These are phyloP conservation scores for Aspergillus quadrilineatus DNA, from an alignment of 2,329 filamentous ascomycete genomes.

Conservation along the genomic window DNA sequence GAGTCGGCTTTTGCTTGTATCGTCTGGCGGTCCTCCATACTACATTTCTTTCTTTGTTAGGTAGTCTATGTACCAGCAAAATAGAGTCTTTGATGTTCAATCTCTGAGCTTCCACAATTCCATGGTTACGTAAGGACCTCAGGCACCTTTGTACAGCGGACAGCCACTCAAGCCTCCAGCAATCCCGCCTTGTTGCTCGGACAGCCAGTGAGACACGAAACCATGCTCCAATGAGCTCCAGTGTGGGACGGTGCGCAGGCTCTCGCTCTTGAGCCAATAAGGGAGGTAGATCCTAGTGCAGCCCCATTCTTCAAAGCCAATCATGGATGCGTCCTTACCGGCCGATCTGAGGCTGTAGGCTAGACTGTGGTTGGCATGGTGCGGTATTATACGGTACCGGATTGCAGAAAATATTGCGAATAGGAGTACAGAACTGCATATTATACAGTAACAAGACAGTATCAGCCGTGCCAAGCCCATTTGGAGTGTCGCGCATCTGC, in stretches of 20 bases:
- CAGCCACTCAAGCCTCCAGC: slow-evolving; percentile 16
- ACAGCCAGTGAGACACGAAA: slow-evolving; percentile 15
- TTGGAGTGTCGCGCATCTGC: slow-evolving; percentile 18
- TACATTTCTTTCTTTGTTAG: slow-evolving; percentile 16
- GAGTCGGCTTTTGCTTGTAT: slow-evolving; percentile 19
- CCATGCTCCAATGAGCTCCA: slow-evolving; percentile 16
- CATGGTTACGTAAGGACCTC: neutral
- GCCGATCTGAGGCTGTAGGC: slow-evolving; percentile 19
- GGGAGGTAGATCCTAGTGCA: neutral
- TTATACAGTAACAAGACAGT: slow-evolving; percentile 15
- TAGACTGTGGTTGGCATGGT: slow-evolving; percentile 8
- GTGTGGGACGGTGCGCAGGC: slow-evolving; percentile 20
- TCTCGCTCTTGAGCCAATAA: slow-evolving; percentile 12
- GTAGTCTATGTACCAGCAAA: slow-evolving; percentile 17
- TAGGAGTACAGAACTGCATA: slow-evolving; percentile 5
- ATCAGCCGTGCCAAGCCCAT: slow-evolving; percentile 12
- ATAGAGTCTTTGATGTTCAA: slow-evolving; percentile 18
- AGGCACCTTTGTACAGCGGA: neutral
- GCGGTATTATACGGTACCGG: slow-evolving; percentile 12
- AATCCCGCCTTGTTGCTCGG: slow-evolving; percentile 4
- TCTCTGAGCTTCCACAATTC: neutral
- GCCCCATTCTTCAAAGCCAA: slow-evolving; percentile 18
- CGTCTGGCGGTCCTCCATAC: slow-evolving; percentile 9
- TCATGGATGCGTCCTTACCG: slow-evolving; percentile 22
- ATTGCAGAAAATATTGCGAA: slow-evolving; percentile 5